Evolutionary conservation across 257 asterid species (phyloP).

Genomic region (Solanum dulcamara): DNA sequence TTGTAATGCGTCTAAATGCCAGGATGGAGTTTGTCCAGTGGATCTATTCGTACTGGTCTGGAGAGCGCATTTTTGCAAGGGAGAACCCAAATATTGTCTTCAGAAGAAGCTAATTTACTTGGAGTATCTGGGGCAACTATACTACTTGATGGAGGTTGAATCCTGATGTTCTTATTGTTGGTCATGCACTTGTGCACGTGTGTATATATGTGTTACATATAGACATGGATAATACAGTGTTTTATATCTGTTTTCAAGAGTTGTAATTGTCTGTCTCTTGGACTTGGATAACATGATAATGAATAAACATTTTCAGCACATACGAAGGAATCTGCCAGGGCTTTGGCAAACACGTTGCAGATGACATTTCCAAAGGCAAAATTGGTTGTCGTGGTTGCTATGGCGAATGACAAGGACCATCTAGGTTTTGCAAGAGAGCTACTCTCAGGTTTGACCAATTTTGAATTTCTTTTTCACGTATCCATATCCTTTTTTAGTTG

Average conservation of each 20-base stretch:
- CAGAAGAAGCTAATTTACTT: conserved; percentile 50
- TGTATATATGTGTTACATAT: not conserved
- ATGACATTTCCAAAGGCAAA: conserved; percentile 19
- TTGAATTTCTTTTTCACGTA: not conserved
- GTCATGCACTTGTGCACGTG: not conserved
- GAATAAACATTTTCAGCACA: conserved; percentile 51
- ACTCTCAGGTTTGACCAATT: conserved; percentile 48
- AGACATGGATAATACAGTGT: not conserved
- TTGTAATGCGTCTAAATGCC: not conserved
- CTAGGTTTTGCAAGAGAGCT: conserved; percentile 64
- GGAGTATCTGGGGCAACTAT: conserved; percentile 56
- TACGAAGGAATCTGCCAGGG: conserved; percentile 88
- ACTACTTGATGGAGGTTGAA: conserved; percentile 84
- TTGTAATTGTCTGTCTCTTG: not conserved
- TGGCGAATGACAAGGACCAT: conserved; percentile 96
- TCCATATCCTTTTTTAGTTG: not conserved
- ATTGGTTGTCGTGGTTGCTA: conserved; percentile 56
- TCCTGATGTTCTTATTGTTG: not conserved
- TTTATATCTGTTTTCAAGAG: not conserved
- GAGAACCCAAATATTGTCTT: conserved; percentile 67
- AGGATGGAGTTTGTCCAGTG: conserved; percentile 46
- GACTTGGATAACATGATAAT: not conserved
- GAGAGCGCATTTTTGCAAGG: conserved; percentile 57
- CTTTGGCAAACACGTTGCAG: conserved; percentile 49
- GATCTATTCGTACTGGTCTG: conserved; percentile 69